Base-by-base conservation (phyloP, 2,329 filamentous ascomycete genomes). In the Cladosporium sp. region DNA sequence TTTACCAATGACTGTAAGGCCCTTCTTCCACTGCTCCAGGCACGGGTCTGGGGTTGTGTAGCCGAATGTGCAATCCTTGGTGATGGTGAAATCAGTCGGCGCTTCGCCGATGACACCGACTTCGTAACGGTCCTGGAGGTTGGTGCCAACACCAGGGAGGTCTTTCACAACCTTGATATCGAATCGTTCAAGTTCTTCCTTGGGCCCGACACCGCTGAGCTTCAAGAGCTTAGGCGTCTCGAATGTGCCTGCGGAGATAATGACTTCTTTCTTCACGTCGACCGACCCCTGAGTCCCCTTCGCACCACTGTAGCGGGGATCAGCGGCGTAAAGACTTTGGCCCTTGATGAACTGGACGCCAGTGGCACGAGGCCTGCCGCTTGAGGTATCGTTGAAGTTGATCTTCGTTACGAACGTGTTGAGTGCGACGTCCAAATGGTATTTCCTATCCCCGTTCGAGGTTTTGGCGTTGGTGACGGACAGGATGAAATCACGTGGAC, bases 361-460 rank as follows among this genome's bases (percentile, higher is more conserved):
- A 30, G 75, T 78, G 0, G 80, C 80, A 38, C 73, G 88, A 2
- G 86, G 81, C 2, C 80, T 76, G 62, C 84, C 83, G 18, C 49
- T 38, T 18, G 84, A 87, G 2, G 88, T 85, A 44, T 90, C 85
- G 47, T 90, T 88, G 70, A 89, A 90, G 49, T 81, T 80, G 75
- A 92, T 78, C 74, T 88, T 89, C 59, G 89, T 88, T 68, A 86
- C 90, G 55, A 91, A 79, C 34, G 84, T 86, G 77, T 90, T 89
- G 2, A 84, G 80, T 49, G 81, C 79, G 60, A 89, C 51, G 63
- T 87, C 85, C 0, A 89, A 81, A 71, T 83, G 82, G 52, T 79
- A 81, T 10, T 65, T 51, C 24, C 44, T 38, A 11, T 15, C 30
- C 57, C 58, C 65, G 14, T 70, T 66, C 60, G 73, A 68, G 51